Evolutionary conservation across 176 grass and related monocot genomes (phyloP).

Genomic region (Themeda triandra): DNA sequence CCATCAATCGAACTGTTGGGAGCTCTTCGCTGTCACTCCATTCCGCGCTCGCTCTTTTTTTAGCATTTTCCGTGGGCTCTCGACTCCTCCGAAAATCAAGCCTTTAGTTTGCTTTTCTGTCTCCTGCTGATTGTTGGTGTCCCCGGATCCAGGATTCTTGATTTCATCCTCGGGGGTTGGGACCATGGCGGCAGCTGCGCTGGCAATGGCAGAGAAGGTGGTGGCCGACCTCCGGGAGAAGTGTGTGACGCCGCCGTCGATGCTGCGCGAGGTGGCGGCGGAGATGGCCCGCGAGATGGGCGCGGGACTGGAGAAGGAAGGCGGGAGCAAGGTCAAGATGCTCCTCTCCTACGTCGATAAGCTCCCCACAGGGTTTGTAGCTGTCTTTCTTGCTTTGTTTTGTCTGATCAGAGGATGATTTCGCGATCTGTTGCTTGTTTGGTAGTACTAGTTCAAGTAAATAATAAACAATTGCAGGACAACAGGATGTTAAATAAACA

Average conservation of each 20-base stretch:
- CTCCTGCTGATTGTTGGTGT: background rate
- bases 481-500: background rate
- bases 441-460: background rate
- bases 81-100: background rate
- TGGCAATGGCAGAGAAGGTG: conserved; percentile 47
- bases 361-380: conserved; percentile 69
- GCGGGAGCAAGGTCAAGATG: conserved; percentile 73
- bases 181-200: conserved; percentile 15
- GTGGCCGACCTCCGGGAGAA: conserved; percentile 46
- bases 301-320: conserved; percentile 55
- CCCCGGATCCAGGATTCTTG: background rate
- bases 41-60: background rate
- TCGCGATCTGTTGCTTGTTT: background rate
- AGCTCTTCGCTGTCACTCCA: background rate
- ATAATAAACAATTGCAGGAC: background rate
- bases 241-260: conserved; percentile 41
- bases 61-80: background rate
- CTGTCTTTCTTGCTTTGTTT: background rate
- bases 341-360: conserved; percentile 79
- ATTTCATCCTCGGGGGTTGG: background rate
- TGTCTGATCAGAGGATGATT: background rate
- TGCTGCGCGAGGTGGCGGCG: conserved; percentile 46
- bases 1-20: background rate
- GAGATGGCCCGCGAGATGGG: conserved; percentile 75
- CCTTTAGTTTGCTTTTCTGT: background rate